Base-by-base conservation (phyloP, 208 protist species). In the Acanthamoeba sp. region DNA sequence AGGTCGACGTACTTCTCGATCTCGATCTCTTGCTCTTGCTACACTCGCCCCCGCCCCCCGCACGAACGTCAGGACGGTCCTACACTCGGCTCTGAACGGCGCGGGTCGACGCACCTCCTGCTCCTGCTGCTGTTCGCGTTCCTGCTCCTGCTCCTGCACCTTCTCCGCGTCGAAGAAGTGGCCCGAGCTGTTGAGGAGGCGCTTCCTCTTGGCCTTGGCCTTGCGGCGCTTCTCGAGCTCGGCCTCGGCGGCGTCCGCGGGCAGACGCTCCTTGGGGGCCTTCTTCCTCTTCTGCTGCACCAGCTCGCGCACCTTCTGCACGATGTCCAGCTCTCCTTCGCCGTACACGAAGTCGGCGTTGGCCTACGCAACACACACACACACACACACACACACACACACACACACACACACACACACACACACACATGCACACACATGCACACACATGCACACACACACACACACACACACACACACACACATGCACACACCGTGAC, bases 21-120 rank as follows among this genome's bases (percentile, higher is more conserved):
- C 88, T 97, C 96, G 45, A 97, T 94, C 96, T 97, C 96, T 45
- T 95, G 96, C 95, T 97, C 96, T 82, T 97, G 96, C 92, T 97
- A 32, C 55, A 40, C n/a, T n/a, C n/a, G n/a, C n/a, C n/a, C n/a
- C n/a, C n/a, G n/a, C n/a, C n/a, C n/a, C n/a, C n/a, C n/a, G n/a
- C n/a, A n/a, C n/a, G n/a, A n/a, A n/a, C n/a, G n/a, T n/a, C n/a
- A n/a, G n/a, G n/a, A n/a, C n/a, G n/a, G n/a, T n/a, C n/a, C n/a
- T n/a, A n/a, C n/a, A n/a, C n/a, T n/a, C n/a, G n/a, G n/a, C n/a
- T n/a, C 29, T 71, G 7, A 71, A 87, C 1, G n/a, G 16, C 38
- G 50, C 12, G 18, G 36, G 34, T 66, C 45, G 20, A 9, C 38
- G 59, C 48, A 73, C 87, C 87, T 94, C 90, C 38, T 94, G 90